A percentile compares a stretch with the other conserved stretches of the same genome.
phyloP scores from a whole-genome alignment of 1,284 basidiomycete genomes.

The Inonotus obliquus region DNA sequence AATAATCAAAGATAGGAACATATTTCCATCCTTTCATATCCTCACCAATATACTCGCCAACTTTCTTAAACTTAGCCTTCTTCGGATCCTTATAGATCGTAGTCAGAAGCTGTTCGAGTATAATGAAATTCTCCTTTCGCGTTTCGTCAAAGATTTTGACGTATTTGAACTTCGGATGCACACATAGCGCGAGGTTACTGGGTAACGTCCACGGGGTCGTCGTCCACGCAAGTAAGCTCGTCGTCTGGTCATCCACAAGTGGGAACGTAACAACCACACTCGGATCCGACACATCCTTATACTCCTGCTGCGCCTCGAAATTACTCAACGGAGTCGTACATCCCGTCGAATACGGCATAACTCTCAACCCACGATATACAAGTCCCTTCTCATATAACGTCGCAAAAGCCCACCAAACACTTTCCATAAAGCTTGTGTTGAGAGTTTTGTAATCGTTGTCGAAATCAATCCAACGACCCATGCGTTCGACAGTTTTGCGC shows the following conservation, averaged over 20 bases:
- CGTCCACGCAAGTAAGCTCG: slow-evolving; percentile 95
- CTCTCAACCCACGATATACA: slow-evolving; percentile 90
- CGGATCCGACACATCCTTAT: slow-evolving; percentile 94
- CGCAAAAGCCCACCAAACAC: slow-evolving; percentile 99
- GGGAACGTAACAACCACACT: slow-evolving; percentile 94
- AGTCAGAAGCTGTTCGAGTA: slow-evolving; percentile 84
- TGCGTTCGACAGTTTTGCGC: slow-evolving; percentile 92
- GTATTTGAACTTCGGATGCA: slow-evolving; percentile 95
- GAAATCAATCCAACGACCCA: slow-evolving; percentile 99
- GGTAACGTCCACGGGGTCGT: slow-evolving; percentile 99
- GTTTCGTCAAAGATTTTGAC: slow-evolving; percentile 96
- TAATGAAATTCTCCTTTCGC: slow-evolving; percentile 85
- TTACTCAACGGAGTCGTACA: slow-evolving; percentile 97
- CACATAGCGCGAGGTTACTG: slow-evolving; percentile 92
- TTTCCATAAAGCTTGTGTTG: slow-evolving; percentile 94
- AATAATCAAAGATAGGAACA: slow-evolving; percentile 95
- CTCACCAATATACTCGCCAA: slow-evolving; percentile 81
- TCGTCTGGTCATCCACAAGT: slow-evolving; percentile 87
- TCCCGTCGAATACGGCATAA: slow-evolving; percentile 99
- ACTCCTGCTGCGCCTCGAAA: slow-evolving; percentile 94
- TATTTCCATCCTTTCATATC: slow-evolving; percentile 98
- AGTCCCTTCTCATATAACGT: slow-evolving; percentile 90
- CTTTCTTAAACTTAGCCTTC: slow-evolving; percentile 94
- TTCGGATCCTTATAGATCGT: slow-evolving; percentile 98
- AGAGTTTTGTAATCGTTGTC: slow-evolving; percentile 99